Evolutionary conservation across 2,329 filamentous ascomycete genomes (phyloP), one percentile per base, ranked within the genome.

Genomic region (Cladosporium colombiae): DNA sequence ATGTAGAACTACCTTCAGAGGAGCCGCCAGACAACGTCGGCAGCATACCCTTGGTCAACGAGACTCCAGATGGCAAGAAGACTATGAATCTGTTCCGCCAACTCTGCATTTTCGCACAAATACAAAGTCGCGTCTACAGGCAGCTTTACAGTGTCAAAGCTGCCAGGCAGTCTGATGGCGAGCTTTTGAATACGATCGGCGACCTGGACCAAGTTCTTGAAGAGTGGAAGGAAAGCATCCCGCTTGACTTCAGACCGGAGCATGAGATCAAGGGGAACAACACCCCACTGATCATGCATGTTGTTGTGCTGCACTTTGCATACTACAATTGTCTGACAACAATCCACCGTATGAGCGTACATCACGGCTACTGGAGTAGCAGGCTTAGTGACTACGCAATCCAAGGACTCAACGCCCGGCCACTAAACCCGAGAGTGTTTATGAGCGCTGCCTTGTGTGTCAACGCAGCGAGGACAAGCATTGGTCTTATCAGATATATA

Each of bases 321-420:
- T 99, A 99, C 79, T 98, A 98, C 82, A 99, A 99, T 77, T 97
- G 93, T 73, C 81, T 99, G 61, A 97, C 94, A 0, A 99, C 95
- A 0, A 97, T 99, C 69, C 95, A 99, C 77, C 91, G 95, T 61
- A 99, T 98, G 95, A 96, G 92, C 50, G 91, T 98, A 33, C 95
- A 98, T 73, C 93, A 97, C 75, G 95, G 95, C 16, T 97, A 97
- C 80, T 99, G 95, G 95, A 98, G 94, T 1, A 97, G 92, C 74
- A 88, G 95, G 44, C 81, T 99, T 49, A 96, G 93, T 44, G 94
- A 98, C 74, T 98, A 93, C 74, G 95, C 95, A 18, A 95, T 98
- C 65, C 92, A 97, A 77, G 95, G 95, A 0, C 83, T 97, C 50
- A 98, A 98, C 77, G 90, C 93, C 0, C 86, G 91, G 69, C 93